These are phyloP conservation scores for Xylaria sp. DNA, from an alignment of 2,329 filamentous ascomycete genomes.

Conservation along the genomic window DNA sequence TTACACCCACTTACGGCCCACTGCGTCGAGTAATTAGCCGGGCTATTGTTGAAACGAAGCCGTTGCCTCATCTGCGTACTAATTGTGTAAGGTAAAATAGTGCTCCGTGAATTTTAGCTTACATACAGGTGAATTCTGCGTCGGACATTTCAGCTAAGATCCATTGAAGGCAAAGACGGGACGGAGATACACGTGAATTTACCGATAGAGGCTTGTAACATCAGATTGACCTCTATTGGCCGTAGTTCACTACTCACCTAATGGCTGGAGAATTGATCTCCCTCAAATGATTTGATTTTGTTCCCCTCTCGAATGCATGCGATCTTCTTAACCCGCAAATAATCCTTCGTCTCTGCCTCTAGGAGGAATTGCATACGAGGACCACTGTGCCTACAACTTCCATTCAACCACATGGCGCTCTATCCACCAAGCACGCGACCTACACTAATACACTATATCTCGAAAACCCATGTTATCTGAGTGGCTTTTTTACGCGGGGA, in stretches of 20 bases:
- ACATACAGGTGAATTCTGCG: background rate
- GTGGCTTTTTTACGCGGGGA: background rate
- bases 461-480: background rate
- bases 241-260: background rate
- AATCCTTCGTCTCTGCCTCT: constrained; percentile 4
- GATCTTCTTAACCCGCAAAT: constrained; percentile 4
- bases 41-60: background rate
- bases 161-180: no score
- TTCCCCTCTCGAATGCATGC: background rate
- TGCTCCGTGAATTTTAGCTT: background rate
- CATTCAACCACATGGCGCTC: background rate
- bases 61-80: constrained; percentile 4
- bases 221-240: background rate
- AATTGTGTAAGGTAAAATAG: background rate
- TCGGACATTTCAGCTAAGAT: background rate
- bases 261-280: background rate
- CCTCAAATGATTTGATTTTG: constrained; percentile 13
- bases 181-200: background rate
- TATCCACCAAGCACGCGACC: background rate
- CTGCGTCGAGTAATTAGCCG: background rate
- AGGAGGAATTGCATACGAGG: constrained; percentile 1
- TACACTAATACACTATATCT: background rate
- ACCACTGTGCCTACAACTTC: background rate
- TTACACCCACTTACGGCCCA: constrained; percentile 13
- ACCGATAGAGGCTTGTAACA: background rate